These are phyloP conservation scores for Chaetoceros tenuissimus DNA, from an alignment of 108 stramenopile species.

Conservation along the genomic window DNA sequence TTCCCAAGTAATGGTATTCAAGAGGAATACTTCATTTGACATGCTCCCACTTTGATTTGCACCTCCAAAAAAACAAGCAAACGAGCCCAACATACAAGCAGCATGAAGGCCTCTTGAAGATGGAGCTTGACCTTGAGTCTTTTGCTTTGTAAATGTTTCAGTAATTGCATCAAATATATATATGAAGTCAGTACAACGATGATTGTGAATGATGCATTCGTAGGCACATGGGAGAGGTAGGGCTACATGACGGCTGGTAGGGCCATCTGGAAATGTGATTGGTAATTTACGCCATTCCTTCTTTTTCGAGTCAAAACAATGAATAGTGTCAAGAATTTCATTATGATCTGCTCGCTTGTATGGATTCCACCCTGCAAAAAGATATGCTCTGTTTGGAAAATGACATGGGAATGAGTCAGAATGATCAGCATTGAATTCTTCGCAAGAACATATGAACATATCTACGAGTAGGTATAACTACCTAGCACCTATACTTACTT, in stretches of 20 bases:
- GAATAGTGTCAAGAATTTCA: slow-evolving; percentile 43
- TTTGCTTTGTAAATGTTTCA: slow-evolving; percentile 17
- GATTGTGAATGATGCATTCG: slow-evolving; percentile 52
- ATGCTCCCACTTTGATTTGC: slow-evolving; percentile 53
- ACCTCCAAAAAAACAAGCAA: slow-evolving; percentile 48
- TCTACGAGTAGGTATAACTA: too few relatives aligned
- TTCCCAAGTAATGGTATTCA: slow-evolving; percentile 46
- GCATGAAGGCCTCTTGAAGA: slow-evolving; percentile 56
- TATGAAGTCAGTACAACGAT: slow-evolving; percentile 60
- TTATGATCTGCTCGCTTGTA: slow-evolving; percentile 51
- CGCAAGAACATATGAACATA: too few relatives aligned
- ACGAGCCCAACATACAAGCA: slow-evolving; percentile 17
- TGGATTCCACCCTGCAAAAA: slow-evolving; percentile 74
- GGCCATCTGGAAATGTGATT: slow-evolving; percentile 36
- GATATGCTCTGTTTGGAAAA: slow-evolving; percentile 9
- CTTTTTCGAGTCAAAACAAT: slow-evolving; percentile 16
- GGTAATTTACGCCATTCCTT: slow-evolving; percentile 7
- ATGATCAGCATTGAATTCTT: too few relatives aligned
- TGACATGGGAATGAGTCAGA: background rate
- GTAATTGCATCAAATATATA: slow-evolving; percentile 23
- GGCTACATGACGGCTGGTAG: slow-evolving; percentile 62
- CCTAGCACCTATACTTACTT: background rate
- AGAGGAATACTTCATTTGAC: slow-evolving; percentile 61
- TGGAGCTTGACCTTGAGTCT: slow-evolving; percentile 36
- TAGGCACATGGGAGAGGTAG: slow-evolving; percentile 20